Evolutionary conservation across 1,139 yeast genomes (phyloP).

Genomic region (Lodderomyces jiufengensis): DNA sequence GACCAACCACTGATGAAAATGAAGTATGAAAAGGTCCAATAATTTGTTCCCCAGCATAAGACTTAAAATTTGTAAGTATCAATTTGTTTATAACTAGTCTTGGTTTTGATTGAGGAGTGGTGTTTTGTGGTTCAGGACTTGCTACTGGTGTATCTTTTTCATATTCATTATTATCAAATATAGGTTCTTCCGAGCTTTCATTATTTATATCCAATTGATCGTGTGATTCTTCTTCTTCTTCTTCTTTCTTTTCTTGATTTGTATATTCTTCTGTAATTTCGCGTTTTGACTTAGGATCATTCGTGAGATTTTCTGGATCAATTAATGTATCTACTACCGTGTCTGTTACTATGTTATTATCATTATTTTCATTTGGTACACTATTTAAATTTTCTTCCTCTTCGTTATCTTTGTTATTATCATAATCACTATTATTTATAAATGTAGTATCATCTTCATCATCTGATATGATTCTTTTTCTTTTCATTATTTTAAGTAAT

Average conservation of each 20-base stretch:
- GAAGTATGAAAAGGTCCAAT: slow-evolving; percentile 94
- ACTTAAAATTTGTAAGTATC: slow-evolving; percentile 82
- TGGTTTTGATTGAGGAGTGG: slow-evolving; percentile 22
- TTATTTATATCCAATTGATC: not conserved
- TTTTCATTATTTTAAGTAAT: no score
- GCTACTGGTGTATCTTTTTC: not conserved
- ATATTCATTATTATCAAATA: not conserved
- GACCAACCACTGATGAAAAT: slow-evolving; percentile 98
- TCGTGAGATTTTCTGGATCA: not conserved
- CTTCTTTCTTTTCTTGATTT: not conserved
- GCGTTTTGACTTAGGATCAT: not conserved
- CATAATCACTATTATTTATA: slow-evolving; percentile 41
- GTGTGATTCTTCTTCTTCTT: not conserved
- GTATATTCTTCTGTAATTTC: not conserved
- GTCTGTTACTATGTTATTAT: not conserved
- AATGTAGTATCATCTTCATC: slow-evolving; percentile 26
- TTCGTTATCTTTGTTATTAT: slow-evolving; percentile 1
- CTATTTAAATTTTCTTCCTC: not conserved
- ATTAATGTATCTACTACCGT: not conserved
- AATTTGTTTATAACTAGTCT: slow-evolving; percentile 74
- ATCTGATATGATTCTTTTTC: not conserved
- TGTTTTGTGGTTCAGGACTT: no score
- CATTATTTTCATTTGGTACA: not conserved
- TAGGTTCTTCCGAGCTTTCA: not conserved
- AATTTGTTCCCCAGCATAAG: slow-evolving; percentile 91